Evolutionary conservation across 352 stramenopile species (phyloP).

Genomic region (Globisporangium recalcitrans): DNA sequence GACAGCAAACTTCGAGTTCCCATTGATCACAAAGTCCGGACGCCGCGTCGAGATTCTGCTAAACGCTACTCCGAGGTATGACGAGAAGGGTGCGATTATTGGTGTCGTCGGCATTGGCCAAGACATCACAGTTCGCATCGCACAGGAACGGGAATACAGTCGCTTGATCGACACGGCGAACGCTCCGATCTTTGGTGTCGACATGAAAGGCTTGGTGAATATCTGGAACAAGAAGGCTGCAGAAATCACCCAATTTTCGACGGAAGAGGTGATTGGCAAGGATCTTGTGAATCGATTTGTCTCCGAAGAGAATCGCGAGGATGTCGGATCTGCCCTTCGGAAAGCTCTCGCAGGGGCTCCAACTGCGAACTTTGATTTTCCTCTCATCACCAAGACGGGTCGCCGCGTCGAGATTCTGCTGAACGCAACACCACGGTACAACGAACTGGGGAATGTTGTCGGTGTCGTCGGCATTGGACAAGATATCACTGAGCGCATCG

Average conservation of each 20-base stretch:
- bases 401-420: constrained; percentile 54
- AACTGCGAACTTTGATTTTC: constrained; percentile 76
- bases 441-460: constrained; percentile 61
- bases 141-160: constrained; percentile 63
- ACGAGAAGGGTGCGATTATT: constrained; percentile 50
- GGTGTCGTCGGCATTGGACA: constrained; percentile 77
- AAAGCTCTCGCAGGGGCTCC: constrained; percentile 44
- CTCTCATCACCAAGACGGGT: constrained; percentile 41
- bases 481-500: constrained; percentile 50
- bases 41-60: constrained; percentile 44
- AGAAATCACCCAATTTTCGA: constrained; percentile 82
- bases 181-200: constrained; percentile 61
- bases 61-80: constrained; percentile 49
- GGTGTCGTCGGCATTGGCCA: constrained; percentile 60
- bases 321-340: constrained; percentile 20
- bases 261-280: constrained; percentile 77
- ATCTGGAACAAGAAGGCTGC: constrained; percentile 87
- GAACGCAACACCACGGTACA: constrained; percentile 68
- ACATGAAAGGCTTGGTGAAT: constrained; percentile 59
- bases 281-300: constrained; percentile 59
- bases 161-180: constrained; percentile 52
- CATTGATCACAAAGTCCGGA: constrained; percentile 48
- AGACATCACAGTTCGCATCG: constrained; percentile 59
- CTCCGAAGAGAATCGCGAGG: constrained; percentile 27
- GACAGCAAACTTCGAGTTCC: constrained; percentile 65